Conservation (phyloP, 1,139 yeast genomes). For the Wickerhamomyces sp. region DNA sequence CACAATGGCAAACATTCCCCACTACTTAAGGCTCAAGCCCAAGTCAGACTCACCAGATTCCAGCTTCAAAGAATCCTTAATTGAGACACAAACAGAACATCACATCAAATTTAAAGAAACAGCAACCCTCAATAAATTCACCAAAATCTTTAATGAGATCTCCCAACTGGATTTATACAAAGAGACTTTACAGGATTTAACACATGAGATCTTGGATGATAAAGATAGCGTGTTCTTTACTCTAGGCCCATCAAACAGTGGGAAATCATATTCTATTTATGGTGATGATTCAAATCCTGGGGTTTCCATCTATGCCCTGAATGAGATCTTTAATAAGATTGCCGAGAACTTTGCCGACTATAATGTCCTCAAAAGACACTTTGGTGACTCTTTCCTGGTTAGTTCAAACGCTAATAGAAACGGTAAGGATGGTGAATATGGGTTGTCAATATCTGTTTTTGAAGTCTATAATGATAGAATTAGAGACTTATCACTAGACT, state of each 20-base stretch:
- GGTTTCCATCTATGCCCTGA: slow-evolving; percentile 19
- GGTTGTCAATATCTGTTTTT: slow-evolving; percentile 36
- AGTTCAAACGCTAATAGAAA: slow-evolving; percentile 12
- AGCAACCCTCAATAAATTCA: slow-evolving; percentile 25
- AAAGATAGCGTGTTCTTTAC: slow-evolving; percentile 40
- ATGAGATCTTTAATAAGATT: slow-evolving; percentile 21
- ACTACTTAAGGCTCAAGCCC: slow-evolving; percentile 33
- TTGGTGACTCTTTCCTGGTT: slow-evolving; percentile 26
- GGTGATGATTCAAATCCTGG: slow-evolving; percentile 26
- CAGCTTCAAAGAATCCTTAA: slow-evolving; percentile 21
- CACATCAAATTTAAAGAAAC: slow-evolving; percentile 20
- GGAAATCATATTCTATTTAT: slow-evolving; percentile 35
- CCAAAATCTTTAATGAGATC: slow-evolving; percentile 28
- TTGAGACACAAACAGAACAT: slow-evolving; percentile 23
- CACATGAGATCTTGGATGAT: slow-evolving; percentile 27
- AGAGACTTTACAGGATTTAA: slow-evolving; percentile 27
- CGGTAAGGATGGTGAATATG: slow-evolving; percentile 19
- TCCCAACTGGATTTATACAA: slow-evolving; percentile 25
- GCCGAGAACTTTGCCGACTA: slow-evolving; percentile 15
- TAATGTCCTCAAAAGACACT: slow-evolving; percentile 13
- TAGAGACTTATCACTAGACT: slow-evolving; percentile 34
- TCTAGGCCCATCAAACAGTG: slow-evolving; percentile 48
- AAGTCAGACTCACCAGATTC: slow-evolving; percentile 15
- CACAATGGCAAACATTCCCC: slow-evolving; percentile 25
- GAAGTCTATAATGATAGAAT: slow-evolving; percentile 37